Base-by-base conservation (phyloP, 192 early-diverging fungal species). In the Coemansia erecta region DNA sequence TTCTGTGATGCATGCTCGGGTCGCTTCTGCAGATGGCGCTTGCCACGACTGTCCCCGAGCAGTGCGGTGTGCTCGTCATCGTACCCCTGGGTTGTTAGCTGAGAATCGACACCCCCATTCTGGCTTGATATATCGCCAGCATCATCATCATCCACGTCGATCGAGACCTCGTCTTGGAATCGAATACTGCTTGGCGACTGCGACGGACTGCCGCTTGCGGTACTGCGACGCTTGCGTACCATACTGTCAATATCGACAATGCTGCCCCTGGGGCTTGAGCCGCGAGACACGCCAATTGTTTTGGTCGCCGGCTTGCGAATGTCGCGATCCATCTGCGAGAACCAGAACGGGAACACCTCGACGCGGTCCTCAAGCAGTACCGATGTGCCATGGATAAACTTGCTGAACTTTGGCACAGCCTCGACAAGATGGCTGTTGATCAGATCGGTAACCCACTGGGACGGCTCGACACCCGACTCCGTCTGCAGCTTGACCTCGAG, bases 401-500 rank as follows among this genome's bases (percentile, higher is more conserved):
- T 99, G 56, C 91, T 93, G 81, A 99, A 99, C 67, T 95, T 98
- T 47, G 94, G 94, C 39, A 97, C 94, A 39, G 90, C 90, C 69
- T 93, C 90, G 52, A 97, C 90, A 64, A 98, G 75, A 65, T 95
- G 91, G 48, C 87, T 89, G 57, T 91, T 87, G 67, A 94, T 85
- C 46, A 99, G 82, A 56, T 97, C 92, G 18, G 86, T 77, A 19
- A 96, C 94, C 97, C 97, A 99, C 60, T 90, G 80, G 8, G 97
- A 94, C 2, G 92, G 91, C 58, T 92, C 88, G 31, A 89, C 87
- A 18, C 95, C 97, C 24, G 88, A 84, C 42, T 94, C 89, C 4
- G 92, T 96, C 72, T 99, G 94, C 43, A 98, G 82, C 81, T 99
- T 99, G 67, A 99, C 93, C 67, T 99, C 97, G 13, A 99, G 80